Percentiles rank a stretch among this genome's conserved stretches.
Conservation (phyloP, 2,329 filamentous ascomycete species). For the Colletotrichum sp. region DNA sequence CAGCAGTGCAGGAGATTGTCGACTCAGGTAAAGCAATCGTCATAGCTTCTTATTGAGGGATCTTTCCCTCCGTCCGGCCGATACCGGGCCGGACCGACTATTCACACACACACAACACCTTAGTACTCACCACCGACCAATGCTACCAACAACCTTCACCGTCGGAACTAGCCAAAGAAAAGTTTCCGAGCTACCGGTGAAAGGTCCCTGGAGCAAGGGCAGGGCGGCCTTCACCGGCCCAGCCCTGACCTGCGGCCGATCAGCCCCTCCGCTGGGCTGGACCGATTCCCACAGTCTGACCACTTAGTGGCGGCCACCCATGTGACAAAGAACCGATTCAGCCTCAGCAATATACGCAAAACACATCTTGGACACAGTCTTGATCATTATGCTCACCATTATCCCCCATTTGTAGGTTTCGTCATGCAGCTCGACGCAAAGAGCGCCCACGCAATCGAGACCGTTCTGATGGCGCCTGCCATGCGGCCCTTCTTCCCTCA, state of each 20-base stretch:
- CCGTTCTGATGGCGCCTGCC: not conserved
- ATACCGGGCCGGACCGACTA: not conserved
- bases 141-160: not conserved
- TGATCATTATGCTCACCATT: not conserved
- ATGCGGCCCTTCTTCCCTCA: not conserved
- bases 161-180: not conserved
- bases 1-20: constrained; percentile 62
- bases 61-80: constrained; percentile 19
- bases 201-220: not conserved
- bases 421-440: constrained; percentile 14
- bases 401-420: not conserved
- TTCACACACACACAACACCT: not conserved
- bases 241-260: not conserved
- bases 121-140: not conserved
- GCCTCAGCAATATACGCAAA: not conserved
- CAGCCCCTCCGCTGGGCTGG: not conserved
- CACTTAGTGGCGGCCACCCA: constrained; percentile 6
- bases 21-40: constrained; percentile 71
- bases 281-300: constrained; percentile 2
- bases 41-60: constrained; percentile 53
- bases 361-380: not conserved
- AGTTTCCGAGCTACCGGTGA: not conserved
- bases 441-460: constrained; percentile 3
- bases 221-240: not conserved
- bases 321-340: not conserved